Conservation (phyloP, 129 eudicot genomes). For the Centrapalus pauciflorus region DNA sequence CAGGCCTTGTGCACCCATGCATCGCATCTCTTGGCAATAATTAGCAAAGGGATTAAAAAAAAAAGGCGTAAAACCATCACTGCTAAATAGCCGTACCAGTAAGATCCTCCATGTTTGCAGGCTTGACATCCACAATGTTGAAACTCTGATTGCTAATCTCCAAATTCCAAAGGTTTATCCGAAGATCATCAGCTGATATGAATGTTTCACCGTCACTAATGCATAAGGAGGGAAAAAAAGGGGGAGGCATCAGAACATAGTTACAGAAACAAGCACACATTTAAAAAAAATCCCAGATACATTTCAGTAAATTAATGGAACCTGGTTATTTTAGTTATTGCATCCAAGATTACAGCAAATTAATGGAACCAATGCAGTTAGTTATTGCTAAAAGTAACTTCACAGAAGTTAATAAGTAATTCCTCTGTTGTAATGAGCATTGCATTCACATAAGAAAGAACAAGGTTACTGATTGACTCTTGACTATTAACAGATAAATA, state of each 20-base stretch:
- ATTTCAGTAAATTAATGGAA: background rate
- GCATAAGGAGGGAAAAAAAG: constrained; percentile 7
- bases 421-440: background rate
- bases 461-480: background rate
- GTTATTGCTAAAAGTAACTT: constrained; percentile 1
- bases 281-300: background rate
- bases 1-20: background rate
- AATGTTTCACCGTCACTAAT: constrained; percentile 95
- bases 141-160: constrained; percentile 93
- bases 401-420: too few relatives aligned
- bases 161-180: constrained; percentile 98
- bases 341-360: background rate
- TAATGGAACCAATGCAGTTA: background rate
- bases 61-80: background rate
- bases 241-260: constrained; percentile 16
- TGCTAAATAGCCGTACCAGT: constrained; percentile 51
- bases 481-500: background rate
- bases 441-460: background rate
- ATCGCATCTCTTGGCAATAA: constrained; percentile 5
- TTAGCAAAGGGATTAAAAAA: background rate
- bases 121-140: constrained; percentile 96
- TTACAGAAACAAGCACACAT: constrained; percentile 4
- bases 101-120: constrained; percentile 89
- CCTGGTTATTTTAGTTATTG: background rate
- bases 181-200: constrained; percentile 95